Evolutionary conservation across 2,329 filamentous ascomycete species (phyloP).

Genomic region (Ophiocordyceps camponoti-rufipedis): DNA sequence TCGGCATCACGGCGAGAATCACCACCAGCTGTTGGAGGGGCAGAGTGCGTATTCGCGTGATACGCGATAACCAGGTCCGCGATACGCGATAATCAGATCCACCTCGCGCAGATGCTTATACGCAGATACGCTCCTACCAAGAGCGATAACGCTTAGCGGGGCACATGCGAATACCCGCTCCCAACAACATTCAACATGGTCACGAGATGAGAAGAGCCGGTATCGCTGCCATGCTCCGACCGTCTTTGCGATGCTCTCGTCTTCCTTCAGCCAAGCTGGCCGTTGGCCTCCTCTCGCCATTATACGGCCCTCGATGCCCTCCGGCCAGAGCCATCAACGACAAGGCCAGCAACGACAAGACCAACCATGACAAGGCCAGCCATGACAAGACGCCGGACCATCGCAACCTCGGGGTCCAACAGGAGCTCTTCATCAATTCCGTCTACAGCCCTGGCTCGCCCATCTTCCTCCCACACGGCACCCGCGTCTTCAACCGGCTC

Average conservation of each 20-base stretch:
- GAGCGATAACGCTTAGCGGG: background rate
- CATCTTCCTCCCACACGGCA: slow-evolving; percentile 66
- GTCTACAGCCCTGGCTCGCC: slow-evolving; percentile 71
- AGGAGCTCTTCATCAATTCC: slow-evolving; percentile 65
- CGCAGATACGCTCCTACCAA: background rate
- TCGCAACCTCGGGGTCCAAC: slow-evolving; percentile 40
- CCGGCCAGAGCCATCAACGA: slow-evolving; percentile 11
- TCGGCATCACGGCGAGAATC: no score
- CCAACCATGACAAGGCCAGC: slow-evolving; percentile 6
- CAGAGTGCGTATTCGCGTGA: no score
- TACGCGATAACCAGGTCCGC: background rate
- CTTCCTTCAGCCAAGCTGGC: background rate
- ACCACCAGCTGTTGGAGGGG: no score
- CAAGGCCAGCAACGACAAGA: slow-evolving; percentile 4
- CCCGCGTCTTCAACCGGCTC: slow-evolving; percentile 69
- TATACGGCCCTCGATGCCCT: slow-evolving; percentile 2
- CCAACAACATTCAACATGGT: background rate
- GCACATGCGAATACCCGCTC: background rate
- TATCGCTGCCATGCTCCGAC: background rate
- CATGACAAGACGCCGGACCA: slow-evolving; percentile 30
- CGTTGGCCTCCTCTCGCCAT: background rate
- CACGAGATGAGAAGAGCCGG: no score
- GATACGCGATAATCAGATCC: background rate
- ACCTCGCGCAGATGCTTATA: background rate
- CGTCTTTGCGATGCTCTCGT: background rate